Percentiles rank a stretch among this genome's conserved stretches.
These are phyloP conservation scores for Ophiocordyceps camponoti-saundersi DNA, from an alignment of 2,329 filamentous ascomycete genomes.

Conservation along the genomic window DNA sequence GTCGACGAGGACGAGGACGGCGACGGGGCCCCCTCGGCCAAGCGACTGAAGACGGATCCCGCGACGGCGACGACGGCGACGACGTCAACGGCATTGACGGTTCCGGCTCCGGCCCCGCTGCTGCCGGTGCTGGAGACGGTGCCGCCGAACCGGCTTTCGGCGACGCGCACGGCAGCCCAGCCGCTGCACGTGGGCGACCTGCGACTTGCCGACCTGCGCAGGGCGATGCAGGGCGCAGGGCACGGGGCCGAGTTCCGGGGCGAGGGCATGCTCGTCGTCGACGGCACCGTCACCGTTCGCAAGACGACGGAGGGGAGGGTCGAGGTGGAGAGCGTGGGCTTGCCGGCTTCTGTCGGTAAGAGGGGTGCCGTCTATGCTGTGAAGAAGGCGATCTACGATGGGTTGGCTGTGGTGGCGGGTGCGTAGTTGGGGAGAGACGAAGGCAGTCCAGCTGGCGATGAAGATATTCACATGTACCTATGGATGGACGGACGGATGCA, in stretches of 20 bases:
- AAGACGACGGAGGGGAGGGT: slow-evolving; percentile 79
- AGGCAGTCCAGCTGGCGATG: too few species aligned
- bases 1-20: slow-evolving; percentile 19
- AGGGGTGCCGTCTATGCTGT: slow-evolving; percentile 70
- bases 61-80: neutral
- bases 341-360: slow-evolving; percentile 16
- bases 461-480: too few species aligned
- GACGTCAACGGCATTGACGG: slow-evolving; percentile 5
- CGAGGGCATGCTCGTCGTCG: slow-evolving; percentile 80
- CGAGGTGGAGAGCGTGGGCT: slow-evolving; percentile 65
- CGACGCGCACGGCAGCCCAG: slow-evolving; percentile 60
- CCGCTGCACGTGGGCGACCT: slow-evolving; percentile 91
- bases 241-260: slow-evolving; percentile 86
- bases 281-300: slow-evolving; percentile 71
- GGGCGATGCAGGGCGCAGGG: slow-evolving; percentile 64
- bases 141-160: slow-evolving; percentile 45
- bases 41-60: slow-evolving; percentile 29
- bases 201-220: slow-evolving; percentile 70
- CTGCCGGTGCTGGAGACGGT: slow-evolving; percentile 37
- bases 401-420: slow-evolving; percentile 76
- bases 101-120: slow-evolving; percentile 8
- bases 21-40: slow-evolving; percentile 14
- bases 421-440: too few species aligned
- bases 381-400: slow-evolving; percentile 82
- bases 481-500: too few species aligned